Base-by-base conservation (phyloP, 257 asterid genomes). In the Scutellaria baicalensis region DNA sequence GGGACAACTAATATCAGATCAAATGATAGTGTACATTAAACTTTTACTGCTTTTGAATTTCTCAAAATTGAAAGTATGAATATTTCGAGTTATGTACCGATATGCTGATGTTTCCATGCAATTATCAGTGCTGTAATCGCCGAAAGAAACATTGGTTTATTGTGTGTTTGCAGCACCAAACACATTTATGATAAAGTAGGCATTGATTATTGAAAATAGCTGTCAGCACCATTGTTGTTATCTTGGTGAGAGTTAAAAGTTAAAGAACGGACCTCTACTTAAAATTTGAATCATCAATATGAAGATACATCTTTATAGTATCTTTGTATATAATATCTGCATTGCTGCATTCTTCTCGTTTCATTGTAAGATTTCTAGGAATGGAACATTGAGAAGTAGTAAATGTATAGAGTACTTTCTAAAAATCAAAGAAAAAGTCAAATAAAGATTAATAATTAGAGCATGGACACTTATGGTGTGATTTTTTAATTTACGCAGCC, bases 401-500 rank as follows among this genome's bases (percentile, higher is more conserved):
- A 64, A 65, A 17, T 47, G 33, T 27, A 8, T 16, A 36, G 67
- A 21, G 9, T 4, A 64, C 11, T 48, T 58, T n/a, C 43, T 43
- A 3, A 17, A 54, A 18, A 6, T 35, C 48, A 48, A 9, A 40
- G 59, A 38, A 1, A n/a, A 9, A 17, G 20, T 4, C 33, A 52
- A n/a, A 6, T 3, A 45, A 51, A 11, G 11, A 27, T 39, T 39
- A 21, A 42, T 40, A 54, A 56, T 18, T 61, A 66, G 51, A 45
- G 51, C 31, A 38, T 45, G 20, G 43, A 49, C 13, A 59, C 55
- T 73, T 70, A 69, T 31, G 27, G 16, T 66, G 35, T 57, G 14
- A 31, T 21, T 57, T 58, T 70, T 49, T 17, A 12, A 43, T 57
- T 52, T 48, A 36, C 81, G 89, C 94, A 93, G 99, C 72, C 89